Evolutionary conservation across 306 rosid species (phyloP), one percentile per base, ranked within the genome.

Genomic region (Benincasa hispida): DNA sequence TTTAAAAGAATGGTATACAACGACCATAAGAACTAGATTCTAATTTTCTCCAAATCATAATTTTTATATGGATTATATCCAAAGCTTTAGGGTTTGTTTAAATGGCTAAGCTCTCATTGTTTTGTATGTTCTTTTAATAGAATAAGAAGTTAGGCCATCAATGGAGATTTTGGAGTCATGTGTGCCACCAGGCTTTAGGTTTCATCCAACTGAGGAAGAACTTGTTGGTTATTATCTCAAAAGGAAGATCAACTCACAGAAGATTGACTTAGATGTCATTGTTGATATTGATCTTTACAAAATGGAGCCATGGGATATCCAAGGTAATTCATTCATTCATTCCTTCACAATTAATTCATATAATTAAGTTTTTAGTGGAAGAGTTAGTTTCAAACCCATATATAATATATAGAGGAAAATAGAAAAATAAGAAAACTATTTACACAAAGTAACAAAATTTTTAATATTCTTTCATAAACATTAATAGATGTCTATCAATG

Each of bases 141-240:
- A 50, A 50, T 83, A 81, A 66, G 30, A 60, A 17, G 70, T 0
- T 24, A 45, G n/a, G 3, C 10, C 79, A 80, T 66, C 75, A 75
- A 83, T 86, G 83, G 90, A 91, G 79, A 89, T 27, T 51, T 24
- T 88, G 91, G 98, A 91, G 81, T 89, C 93, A 56, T 83, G 93
- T 83, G 96, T 93, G 6, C 98, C 98, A 61, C 98, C 98, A 37
- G 98, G 98, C 34, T 93, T 93, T 48, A 85, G 98, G 83, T 93
- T 93, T 91, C 98, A 88, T 72, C 98, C 98, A n/a, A 93, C 98
- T n/a, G 98, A 93, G 77, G 98, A 91, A 62, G 98, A 93, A 79
- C 93, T 93, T 65, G 98, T 93, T 42, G 98, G 96, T 35, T 93
- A 93, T 86, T 93, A 93, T 67, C 95, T 93, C 41, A 85, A 86